Conservation (phyloP, 2,329 filamentous ascomycete genomes). For the Colletotrichum destructivum region DNA sequence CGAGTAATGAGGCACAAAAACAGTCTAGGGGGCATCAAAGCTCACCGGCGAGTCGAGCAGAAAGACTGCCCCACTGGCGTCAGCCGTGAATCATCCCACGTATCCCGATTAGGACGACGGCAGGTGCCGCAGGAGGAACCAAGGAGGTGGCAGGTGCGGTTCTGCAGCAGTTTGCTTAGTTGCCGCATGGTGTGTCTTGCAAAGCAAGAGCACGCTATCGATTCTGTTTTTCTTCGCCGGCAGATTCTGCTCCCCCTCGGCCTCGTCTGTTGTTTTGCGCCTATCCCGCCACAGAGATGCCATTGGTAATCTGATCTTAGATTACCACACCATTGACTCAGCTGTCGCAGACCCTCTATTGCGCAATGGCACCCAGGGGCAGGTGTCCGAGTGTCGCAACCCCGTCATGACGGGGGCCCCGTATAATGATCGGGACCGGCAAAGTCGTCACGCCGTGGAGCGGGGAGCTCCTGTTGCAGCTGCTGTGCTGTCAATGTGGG, state of each 20-base stretch:
- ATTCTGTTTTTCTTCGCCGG: neutral
- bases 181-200: constrained; percentile 2
- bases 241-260: neutral
- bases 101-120: neutral
- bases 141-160: constrained; percentile 8
- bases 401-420: constrained; percentile 52
- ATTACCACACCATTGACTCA: constrained; percentile 41
- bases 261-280: neutral
- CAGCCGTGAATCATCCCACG: constrained; percentile 11
- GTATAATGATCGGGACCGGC: constrained; percentile 32
- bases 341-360: constrained; percentile 6
- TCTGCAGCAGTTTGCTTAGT: constrained; percentile 18
- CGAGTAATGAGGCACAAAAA: neutral
- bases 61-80: constrained; percentile 26
- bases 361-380: neutral
- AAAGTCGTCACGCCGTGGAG: constrained; percentile 1
- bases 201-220: constrained; percentile 7
- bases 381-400: constrained; percentile 21
- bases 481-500: constrained; percentile 30
- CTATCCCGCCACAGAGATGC: neutral
- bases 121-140: neutral
- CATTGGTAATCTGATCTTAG: constrained; percentile 33
- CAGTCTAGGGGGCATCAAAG: neutral
- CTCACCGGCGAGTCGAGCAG: neutral
- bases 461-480: constrained; percentile 8